Evolutionary conservation across 192 early-diverging fungal genomes (phyloP).

Genomic region (Spizellomyces punctatus): DNA sequence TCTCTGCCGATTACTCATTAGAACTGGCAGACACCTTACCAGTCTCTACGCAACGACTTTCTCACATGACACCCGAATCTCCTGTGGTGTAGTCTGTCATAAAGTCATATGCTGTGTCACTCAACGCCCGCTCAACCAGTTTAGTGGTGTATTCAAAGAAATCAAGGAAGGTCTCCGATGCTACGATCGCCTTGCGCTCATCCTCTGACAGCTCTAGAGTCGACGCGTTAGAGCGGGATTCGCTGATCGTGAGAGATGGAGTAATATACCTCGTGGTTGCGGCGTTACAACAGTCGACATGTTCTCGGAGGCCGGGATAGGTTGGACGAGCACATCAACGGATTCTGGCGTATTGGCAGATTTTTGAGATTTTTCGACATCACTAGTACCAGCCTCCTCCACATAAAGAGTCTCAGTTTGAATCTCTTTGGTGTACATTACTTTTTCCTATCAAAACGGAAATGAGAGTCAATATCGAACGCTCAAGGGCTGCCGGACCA

Average conservation of each 20-base stretch:
- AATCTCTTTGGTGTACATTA: conserved; percentile 86
- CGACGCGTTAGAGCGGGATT: conserved; percentile 37
- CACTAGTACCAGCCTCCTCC: background rate
- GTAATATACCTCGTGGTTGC: conserved; percentile 42
- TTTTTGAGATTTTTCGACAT: too few species aligned
- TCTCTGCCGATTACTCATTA: conserved; percentile 48
- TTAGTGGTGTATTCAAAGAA: conserved; percentile 90
- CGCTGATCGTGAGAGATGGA: conserved; percentile 48
- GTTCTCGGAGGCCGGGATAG: background rate
- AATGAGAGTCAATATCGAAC: background rate
- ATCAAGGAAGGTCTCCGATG: conserved; percentile 73
- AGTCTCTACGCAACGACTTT: background rate
- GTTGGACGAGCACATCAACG: conserved; percentile 16
- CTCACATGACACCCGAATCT: conserved; percentile 32
- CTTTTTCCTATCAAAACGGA: conserved; percentile 60
- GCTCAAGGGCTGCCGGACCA: background rate
- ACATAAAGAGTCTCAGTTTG: conserved; percentile 44
- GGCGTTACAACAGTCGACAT: conserved; percentile 27
- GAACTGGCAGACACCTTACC: too few species aligned
- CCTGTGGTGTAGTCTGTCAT: conserved; percentile 85
- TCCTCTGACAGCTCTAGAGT: conserved; percentile 77
- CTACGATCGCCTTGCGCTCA: conserved; percentile 75
- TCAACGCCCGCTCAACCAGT: conserved; percentile 86
- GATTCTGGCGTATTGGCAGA: too few species aligned
- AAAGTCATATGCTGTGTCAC: conserved; percentile 79